These are phyloP conservation scores for Colletotrichum neosansevieriae DNA, from an alignment of 2,329 filamentous ascomycete genomes.

Conservation along the genomic window DNA sequence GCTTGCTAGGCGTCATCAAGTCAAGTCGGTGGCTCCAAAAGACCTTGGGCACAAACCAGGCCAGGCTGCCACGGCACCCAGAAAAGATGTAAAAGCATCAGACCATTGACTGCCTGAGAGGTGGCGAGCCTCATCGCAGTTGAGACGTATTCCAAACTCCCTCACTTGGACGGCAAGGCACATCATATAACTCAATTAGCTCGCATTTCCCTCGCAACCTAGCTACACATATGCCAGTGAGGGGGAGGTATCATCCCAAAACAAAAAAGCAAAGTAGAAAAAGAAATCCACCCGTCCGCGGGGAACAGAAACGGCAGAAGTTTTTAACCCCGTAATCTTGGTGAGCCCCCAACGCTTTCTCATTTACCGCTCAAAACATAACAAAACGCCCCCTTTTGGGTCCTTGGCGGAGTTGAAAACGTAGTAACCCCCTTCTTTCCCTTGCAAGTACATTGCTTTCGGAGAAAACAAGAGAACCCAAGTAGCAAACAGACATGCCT, in stretches of 20 bases:
- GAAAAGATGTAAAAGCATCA: no score
- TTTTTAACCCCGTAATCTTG: constrained; percentile 30
- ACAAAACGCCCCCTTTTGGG: constrained; percentile 32
- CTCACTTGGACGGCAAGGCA: neutral
- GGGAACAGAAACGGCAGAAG: neutral
- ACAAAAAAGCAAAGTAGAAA: constrained; percentile 8
- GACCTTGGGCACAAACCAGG: no score
- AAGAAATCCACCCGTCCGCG: neutral
- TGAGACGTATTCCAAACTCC: no score
- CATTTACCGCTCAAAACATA: constrained; percentile 8
- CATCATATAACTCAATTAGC: neutral
- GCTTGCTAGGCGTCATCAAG: no score
- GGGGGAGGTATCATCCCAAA: constrained; percentile 39
- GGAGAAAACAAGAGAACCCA: constrained; percentile 2
- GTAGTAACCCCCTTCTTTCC: neutral
- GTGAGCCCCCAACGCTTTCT: constrained; percentile 40
- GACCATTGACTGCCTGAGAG: no score
- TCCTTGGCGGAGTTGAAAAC: neutral
- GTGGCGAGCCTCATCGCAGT: no score
- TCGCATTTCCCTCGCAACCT: constrained; percentile 23
- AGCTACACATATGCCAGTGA: neutral
- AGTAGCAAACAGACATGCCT: constrained; percentile 8
- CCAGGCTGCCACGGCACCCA: no score
- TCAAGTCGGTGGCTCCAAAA: no score
- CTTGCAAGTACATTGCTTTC: neutral